These are phyloP conservation scores for Pueraria montana DNA, from an alignment of 306 rosid genomes.

Conservation along the genomic window DNA sequence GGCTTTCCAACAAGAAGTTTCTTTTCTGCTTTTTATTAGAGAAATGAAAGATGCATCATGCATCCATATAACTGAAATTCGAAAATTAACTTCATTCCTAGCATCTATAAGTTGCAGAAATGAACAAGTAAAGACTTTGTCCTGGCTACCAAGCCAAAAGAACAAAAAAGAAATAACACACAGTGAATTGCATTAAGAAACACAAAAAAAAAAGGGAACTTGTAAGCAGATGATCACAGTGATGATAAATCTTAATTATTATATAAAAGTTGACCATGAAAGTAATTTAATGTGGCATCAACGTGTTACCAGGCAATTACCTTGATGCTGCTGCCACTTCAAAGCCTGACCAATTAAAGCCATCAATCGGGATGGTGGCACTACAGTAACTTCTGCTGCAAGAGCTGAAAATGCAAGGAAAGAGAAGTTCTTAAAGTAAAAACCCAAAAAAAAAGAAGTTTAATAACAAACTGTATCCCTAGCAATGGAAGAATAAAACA, in stretches of 20 bases:
- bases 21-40: background rate
- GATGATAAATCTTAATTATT: background rate
- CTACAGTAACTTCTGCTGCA: conserved; percentile 96
- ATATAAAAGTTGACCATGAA: conserved; percentile 9
- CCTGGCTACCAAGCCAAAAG: conserved; percentile 27
- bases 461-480: conserved; percentile 1
- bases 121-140: conserved; percentile 18
- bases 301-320: conserved; percentile 48
- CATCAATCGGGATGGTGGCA: conserved; percentile 97
- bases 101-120: conserved; percentile 36
- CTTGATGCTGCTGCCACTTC: conserved; percentile 99
- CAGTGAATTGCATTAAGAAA: background rate
- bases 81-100: conserved; percentile 25
- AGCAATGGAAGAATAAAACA: conserved; percentile 12
- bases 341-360: conserved; percentile 97
- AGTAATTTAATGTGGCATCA: background rate
- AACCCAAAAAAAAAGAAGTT: background rate
- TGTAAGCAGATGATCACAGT: background rate
- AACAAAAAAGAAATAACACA: conserved; percentile 11
- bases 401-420: conserved; percentile 71
- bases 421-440: background rate
- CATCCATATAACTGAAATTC: conserved; percentile 2
- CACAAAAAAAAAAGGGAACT: background rate
- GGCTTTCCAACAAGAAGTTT: background rate
- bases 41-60: conserved; percentile 24